Percentiles rank a stretch among this genome's conserved stretches.
Evolutionary conservation across 2,329 filamentous ascomycete species (phyloP).

Genomic region (Raffaelea deltoideospora): DNA sequence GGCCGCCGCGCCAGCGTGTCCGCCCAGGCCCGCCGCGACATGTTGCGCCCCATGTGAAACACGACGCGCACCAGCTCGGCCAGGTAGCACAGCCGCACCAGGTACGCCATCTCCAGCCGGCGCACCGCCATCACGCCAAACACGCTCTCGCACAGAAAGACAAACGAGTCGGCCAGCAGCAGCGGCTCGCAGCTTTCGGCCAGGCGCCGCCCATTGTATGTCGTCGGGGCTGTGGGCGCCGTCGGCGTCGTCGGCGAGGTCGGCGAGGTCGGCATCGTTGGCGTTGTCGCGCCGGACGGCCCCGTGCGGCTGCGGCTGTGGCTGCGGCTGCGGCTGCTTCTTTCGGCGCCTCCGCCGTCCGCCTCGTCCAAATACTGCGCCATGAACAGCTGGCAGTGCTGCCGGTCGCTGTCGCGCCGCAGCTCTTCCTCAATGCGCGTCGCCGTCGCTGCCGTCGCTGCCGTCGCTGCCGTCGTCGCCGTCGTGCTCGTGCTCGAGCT

Average conservation of each 20-base stretch:
- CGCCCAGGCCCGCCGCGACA: conserved; percentile 33
- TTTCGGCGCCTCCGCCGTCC: too few species aligned
- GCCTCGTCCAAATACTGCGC: conserved; percentile 33
- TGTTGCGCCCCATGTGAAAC: conserved; percentile 39
- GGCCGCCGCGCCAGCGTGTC: conserved; percentile 18
- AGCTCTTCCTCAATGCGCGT: conserved; percentile 54
- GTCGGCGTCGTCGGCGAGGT: too few species aligned
- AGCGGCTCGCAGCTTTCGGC: conserved; percentile 39
- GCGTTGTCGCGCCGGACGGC: too few species aligned
- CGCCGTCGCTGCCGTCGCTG: conserved; percentile 31
- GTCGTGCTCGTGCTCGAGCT: too few species aligned
- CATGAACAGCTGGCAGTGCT: conserved; percentile 63
- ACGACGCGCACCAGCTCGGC: conserved; percentile 81
- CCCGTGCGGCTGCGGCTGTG: too few species aligned
- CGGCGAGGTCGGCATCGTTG: too few species aligned
- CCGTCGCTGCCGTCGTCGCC: too few species aligned
- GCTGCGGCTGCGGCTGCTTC: too few species aligned
- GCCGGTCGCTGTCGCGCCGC: conserved; percentile 49
- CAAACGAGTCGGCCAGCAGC: conserved; percentile 55
- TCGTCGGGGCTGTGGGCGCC: too few species aligned
- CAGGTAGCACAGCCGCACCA: conserved; percentile 75
- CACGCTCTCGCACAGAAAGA: conserved; percentile 68
- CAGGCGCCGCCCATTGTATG: conserved; percentile 22
- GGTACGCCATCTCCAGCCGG: conserved; percentile 58
- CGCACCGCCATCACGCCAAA: conserved; percentile 55